Evolutionary conservation across 1,139 yeast species (phyloP).

Genomic region (Suhomyces ambrosiae): DNA sequence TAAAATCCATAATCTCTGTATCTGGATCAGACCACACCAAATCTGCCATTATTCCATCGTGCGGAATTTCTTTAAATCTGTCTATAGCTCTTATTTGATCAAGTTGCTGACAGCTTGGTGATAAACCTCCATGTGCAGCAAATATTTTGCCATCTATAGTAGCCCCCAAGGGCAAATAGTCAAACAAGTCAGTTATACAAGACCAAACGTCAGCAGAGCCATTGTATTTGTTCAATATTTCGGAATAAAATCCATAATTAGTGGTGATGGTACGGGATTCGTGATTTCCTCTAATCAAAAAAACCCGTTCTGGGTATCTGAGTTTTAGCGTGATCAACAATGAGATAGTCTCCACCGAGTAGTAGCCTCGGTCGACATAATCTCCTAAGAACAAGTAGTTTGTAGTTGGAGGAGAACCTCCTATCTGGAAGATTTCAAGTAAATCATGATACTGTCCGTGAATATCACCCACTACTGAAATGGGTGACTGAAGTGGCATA

Average conservation of each 20-base stretch:
- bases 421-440: conserved; percentile 86
- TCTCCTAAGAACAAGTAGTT: conserved; percentile 92
- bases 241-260: conserved; percentile 94
- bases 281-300: conserved; percentile 88
- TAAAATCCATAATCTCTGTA: conserved; percentile 78
- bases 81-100: conserved; percentile 91
- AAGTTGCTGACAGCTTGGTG: conserved; percentile 91
- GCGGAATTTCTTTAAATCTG: conserved; percentile 91
- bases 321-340: conserved; percentile 80
- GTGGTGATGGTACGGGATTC: conserved; percentile 96
- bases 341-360: conserved; percentile 89
- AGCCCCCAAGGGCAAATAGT: conserved; percentile 85
- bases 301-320: conserved; percentile 81
- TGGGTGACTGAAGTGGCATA: conserved; percentile 79
- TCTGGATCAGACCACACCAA: conserved; percentile 99
- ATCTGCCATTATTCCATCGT: conserved; percentile 99
- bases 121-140: conserved; percentile 94
- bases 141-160: conserved; percentile 92
- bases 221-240: conserved; percentile 80
- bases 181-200: conserved; percentile 88
- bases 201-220: conserved; percentile 85
- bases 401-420: conserved; percentile 92
- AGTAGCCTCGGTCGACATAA: conserved; percentile 87
- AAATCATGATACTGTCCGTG: conserved; percentile 97
- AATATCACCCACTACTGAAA: conserved; percentile 97